Base-by-base conservation (phyloP, 768 basidiomycete genomes). In the Boletus rufocinnamomeus region DNA sequence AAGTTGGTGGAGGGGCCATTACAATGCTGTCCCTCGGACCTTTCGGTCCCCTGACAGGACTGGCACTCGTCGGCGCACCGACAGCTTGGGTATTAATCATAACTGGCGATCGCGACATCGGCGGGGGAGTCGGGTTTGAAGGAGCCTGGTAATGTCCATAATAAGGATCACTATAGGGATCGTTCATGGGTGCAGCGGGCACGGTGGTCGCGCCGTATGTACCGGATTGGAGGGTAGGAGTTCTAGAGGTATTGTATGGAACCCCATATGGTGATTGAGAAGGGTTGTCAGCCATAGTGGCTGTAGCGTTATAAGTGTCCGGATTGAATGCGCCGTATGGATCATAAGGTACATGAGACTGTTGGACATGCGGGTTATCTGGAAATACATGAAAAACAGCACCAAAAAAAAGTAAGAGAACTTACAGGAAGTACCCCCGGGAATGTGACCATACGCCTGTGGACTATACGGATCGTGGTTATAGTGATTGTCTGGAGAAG, bases 291-390 rank as follows among this genome's bases (percentile, higher is more conserved):
- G 43, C 49, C 52, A 68, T 54, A 17, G 53, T 43, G 19, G 67
- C 61, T 49, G 71, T 62, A 47, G 63, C 57, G 56, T 77, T 80
- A 74, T 81, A 84, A 5, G 72, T 67, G 43, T 79, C 77, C 37
- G 70, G 53, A 63, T 71, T 76, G 65, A 76, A 74, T 25, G 72
- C 61, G 47, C 74, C 72, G 65, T 82, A 85, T 41, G 82, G 75
- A 52, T 87, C 84, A 40, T 85, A 82, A 16, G 79, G 75, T 19
- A 74, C 72, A 54, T 82, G 78, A 57, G 83, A 82, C 32, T 81
- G 75, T 57, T 85, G 83, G 16, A 77, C 73, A 17, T 76, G 66
- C 10, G 83, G 76, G 63, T 85, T 81, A 65, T 88, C 88, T 89
- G 27, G 6, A 62, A 13, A 45, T 53, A 46, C 17, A 47, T 63